Evolutionary conservation across 1,284 basidiomycete species (phyloP), one percentile per base, ranked within the genome.

Genomic region (Hemileia vastatrix): DNA sequence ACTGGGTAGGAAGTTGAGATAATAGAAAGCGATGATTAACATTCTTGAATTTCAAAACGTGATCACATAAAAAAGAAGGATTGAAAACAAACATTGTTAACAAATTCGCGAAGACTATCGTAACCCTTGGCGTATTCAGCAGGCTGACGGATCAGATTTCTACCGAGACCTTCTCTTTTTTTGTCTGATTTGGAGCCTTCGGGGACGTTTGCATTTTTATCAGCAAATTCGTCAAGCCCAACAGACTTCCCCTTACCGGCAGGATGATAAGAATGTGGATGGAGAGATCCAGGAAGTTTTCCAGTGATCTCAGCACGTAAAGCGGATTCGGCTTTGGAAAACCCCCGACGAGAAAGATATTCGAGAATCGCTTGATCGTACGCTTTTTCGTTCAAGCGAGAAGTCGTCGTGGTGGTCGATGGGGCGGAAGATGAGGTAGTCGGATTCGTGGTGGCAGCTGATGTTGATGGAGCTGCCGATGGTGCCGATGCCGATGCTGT

Each of bases 301-400:
- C n/a, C n/a, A n/a, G n/a, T n/a, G n/a, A n/a, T n/a, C 36, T 86
- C 83, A 51, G 86, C 84, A 27, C 83, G 80, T 68, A 92, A 80
- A 33, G 83, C 83, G 64, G 85, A 82, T 73, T 90, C 87, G 9
- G 88, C 88, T 48, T 82, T 80, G 69, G 82, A 80, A 76, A 90
- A 86, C 3, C 93, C 92, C 55, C 90, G 82, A 24, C 84, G 79
- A 58, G 85, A 85, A 53, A 95, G 81, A 76, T 94, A 96, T 62
- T 92, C 88, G 65, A 90, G 79, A 47, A 95, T 83, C 11, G 86
- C 78, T 63, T 82, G 83, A 43, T 57, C 55, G 27, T 64, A n/a
- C n/a, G n/a, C n/a, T n/a, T n/a, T n/a, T n/a, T n/a, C n/a, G n/a
- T n/a, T n/a, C n/a, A n/a, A n/a, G n/a, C n/a, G n/a, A n/a, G n/a